These are phyloP conservation scores for Chaetothyriales sp. DNA, from an alignment of 2,329 filamentous ascomycete species.

Conservation along the genomic window DNA sequence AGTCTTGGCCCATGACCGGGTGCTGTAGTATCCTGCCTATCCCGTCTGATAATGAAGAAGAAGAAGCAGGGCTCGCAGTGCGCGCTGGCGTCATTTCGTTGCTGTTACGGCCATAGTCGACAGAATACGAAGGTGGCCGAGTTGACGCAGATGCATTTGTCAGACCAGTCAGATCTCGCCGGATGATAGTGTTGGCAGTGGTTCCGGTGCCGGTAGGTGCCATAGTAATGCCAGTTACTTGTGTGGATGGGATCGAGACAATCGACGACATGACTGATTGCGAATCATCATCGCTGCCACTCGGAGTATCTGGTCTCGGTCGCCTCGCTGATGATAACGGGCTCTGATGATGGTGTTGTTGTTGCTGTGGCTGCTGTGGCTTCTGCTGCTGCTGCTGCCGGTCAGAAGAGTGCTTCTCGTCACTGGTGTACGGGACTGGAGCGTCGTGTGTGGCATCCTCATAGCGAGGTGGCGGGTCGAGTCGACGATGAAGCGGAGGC, in stretches of 20 bases:
- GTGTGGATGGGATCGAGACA: neutral
- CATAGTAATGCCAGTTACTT: neutral
- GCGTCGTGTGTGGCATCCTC: neutral
- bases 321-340: neutral
- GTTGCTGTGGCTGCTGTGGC: neutral
- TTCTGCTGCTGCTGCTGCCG: neutral
- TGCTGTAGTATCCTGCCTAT: neutral
- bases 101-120: neutral
- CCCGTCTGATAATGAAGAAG: neutral
- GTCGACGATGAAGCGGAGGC: neutral
- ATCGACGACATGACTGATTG: neutral
- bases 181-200: neutral
- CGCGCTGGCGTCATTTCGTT: neutral
- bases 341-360: neutral
- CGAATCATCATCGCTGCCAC: neutral
- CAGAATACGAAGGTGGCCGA: neutral
- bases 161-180: neutral
- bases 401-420: neutral
- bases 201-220: neutral
- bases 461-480: neutral
- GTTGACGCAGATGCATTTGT: neutral
- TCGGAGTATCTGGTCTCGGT: neutral
- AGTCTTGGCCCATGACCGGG: constrained; percentile 4
- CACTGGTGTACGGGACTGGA: no score
- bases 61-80: neutral